Conservation (phyloP, 345 rosid species). For the Dovyalis caffra region DNA sequence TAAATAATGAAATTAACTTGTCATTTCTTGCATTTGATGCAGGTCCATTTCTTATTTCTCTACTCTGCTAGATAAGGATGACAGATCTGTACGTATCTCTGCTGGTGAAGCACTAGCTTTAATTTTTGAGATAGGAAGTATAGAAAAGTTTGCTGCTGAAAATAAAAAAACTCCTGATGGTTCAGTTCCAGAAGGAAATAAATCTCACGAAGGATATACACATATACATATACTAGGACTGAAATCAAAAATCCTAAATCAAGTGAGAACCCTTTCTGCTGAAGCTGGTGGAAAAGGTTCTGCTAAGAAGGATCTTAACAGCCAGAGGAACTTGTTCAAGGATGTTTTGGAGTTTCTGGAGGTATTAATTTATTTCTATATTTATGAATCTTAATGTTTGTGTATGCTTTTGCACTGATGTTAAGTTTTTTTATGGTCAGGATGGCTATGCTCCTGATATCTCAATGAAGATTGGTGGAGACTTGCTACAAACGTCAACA, state of each 20-base stretch:
- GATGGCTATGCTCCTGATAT: conserved; percentile 58
- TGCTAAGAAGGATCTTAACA: conserved; percentile 83
- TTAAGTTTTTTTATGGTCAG: conserved; percentile 34
- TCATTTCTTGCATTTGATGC: conserved; percentile 24
- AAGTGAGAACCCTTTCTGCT: conserved; percentile 67
- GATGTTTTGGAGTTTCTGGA: conserved; percentile 77
- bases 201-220: conserved; percentile 41
- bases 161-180: conserved; percentile 38
- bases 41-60: conserved; percentile 76
- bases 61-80: conserved; percentile 75
- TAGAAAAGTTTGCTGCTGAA: conserved; percentile 64
- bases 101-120: conserved; percentile 92
- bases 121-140: conserved; percentile 66
- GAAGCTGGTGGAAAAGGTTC: conserved; percentile 98
- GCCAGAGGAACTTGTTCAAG: conserved; percentile 78
- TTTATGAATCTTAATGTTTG: neutral
- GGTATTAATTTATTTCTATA: conserved; percentile 32
- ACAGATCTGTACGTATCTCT: conserved; percentile 82
- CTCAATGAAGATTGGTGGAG: conserved; percentile 74
- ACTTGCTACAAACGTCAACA: conserved; percentile 52
- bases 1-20: neutral
- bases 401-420: neutral
- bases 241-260: conserved; percentile 57
- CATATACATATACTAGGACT: conserved; percentile 69
- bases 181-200: conserved; percentile 47